Evolutionary conservation across 768 basidiomycete species (phyloP).

Genomic region (Phaeotremella skinneri): DNA sequence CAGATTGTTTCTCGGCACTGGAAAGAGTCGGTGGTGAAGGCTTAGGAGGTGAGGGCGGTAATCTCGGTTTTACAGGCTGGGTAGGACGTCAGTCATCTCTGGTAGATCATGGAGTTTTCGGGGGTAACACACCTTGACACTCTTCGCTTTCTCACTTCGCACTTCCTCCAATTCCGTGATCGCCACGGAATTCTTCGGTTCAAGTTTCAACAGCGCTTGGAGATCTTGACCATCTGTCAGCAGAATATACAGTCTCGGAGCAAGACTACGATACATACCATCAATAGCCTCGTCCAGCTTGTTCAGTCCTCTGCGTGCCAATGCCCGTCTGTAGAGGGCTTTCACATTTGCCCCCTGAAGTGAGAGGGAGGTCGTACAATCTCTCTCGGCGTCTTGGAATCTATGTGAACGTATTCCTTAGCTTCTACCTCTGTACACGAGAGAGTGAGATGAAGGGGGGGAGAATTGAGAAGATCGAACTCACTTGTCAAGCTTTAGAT

Average conservation of each 20-base stretch:
- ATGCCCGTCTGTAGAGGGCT: constrained; percentile 72
- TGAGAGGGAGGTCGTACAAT: constrained; percentile 66
- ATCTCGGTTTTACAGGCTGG: background rate
- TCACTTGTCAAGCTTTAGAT: constrained; percentile 92
- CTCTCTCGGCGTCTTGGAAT: constrained; percentile 73
- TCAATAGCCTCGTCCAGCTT: constrained; percentile 61
- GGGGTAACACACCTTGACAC: constrained; percentile 14
- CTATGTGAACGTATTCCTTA: constrained; percentile 52
- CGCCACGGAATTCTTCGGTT: constrained; percentile 65
- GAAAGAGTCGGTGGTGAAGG: background rate
- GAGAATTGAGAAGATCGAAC: constrained; percentile 52
- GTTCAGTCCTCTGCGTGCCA: constrained; percentile 64
- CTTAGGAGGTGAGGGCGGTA: constrained; percentile 1
- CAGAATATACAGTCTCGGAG: background rate
- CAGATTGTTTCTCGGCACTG: background rate
- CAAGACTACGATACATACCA: constrained; percentile 56
- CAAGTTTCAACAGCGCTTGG: constrained; percentile 59
- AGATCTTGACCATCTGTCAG: constrained; percentile 59
- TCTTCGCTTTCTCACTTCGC: constrained; percentile 30
- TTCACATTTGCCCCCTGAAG: constrained; percentile 66
- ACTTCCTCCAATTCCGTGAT: constrained; percentile 64
- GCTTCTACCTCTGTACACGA: constrained; percentile 22
- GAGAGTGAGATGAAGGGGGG: background rate
- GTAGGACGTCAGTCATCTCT: too few relatives aligned
- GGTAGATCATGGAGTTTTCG: too few relatives aligned